phyloP scores from a whole-genome alignment of 305 asterid species.

The Solanum hybrid region DNA sequence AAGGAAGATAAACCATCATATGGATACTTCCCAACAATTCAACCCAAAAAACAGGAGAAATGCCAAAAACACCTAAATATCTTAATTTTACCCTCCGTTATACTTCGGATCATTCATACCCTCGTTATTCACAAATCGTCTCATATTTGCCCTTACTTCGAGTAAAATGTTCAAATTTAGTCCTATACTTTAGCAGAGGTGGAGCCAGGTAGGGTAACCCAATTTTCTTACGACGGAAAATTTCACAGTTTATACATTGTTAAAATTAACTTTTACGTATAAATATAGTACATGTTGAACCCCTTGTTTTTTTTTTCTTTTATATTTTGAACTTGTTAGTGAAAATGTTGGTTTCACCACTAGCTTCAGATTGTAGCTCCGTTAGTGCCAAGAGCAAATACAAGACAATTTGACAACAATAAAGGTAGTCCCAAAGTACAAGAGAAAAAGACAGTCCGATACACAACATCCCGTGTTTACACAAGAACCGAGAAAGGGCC shows the following conservation, averaged over 20 bases:
- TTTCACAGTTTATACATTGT: background rate
- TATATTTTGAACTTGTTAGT: background rate
- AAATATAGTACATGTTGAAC: background rate
- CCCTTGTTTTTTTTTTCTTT: background rate
- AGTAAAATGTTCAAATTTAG: background rate
- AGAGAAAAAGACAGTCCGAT: background rate
- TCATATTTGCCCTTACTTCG: background rate
- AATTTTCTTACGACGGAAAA: background rate
- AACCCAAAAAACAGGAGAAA: background rate
- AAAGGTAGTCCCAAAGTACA: background rate
- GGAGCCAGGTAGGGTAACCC: background rate
- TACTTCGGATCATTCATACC: background rate
- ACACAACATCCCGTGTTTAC: background rate
- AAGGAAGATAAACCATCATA: background rate
- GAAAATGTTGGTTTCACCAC: background rate
- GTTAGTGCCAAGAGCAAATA: background rate
- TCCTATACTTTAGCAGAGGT: background rate
- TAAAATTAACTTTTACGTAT: background rate
- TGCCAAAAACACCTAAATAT: background rate
- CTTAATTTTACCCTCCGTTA: background rate
- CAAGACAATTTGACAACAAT: background rate
- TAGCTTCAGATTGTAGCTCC: background rate
- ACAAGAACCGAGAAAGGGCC: background rate
- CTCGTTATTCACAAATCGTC: background rate
- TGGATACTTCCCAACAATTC: background rate